A percentile compares a stretch with the other conserved stretches of the same genome.
Conservation (phyloP, 257 asterid genomes). For the Rhazya stricta region DNA sequence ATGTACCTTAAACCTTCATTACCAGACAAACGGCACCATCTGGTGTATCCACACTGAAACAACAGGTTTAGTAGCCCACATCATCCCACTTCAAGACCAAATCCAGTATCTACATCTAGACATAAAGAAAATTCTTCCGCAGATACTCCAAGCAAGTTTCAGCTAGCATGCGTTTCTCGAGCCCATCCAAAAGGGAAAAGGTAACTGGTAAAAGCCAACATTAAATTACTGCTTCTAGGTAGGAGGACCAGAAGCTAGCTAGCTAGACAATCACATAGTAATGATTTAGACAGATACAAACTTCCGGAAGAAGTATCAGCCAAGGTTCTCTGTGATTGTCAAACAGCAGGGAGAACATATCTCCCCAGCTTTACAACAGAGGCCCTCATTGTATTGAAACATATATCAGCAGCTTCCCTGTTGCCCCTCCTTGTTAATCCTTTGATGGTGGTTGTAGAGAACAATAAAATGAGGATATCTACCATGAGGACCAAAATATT, state of each 20-base stretch:
- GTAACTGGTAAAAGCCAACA: neutral
- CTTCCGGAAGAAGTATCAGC: neutral
- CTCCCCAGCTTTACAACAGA: neutral
- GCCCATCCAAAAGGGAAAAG: neutral
- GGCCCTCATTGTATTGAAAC: neutral
- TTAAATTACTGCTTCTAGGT: neutral
- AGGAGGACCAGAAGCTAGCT: neutral
- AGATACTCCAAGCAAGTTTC: neutral
- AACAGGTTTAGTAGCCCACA: neutral
- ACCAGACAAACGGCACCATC: neutral
- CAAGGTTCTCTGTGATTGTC: neutral
- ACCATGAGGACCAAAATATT: neutral
- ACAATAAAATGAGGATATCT: neutral
- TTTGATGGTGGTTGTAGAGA: no score
- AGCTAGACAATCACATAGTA: neutral
- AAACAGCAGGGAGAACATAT: neutral
- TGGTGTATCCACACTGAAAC: neutral
- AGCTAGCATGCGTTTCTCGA: neutral
- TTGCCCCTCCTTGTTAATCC: neutral
- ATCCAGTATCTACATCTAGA: neutral
- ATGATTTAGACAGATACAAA: neutral
- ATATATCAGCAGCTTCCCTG: no score
- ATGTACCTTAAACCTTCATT: neutral
- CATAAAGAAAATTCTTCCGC: neutral
- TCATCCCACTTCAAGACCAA: neutral